Percentiles rank a stretch among this genome's conserved stretches.
These are phyloP conservation scores for Chionographis japonica DNA, from an alignment of 106 monocot species.

Conservation along the genomic window DNA sequence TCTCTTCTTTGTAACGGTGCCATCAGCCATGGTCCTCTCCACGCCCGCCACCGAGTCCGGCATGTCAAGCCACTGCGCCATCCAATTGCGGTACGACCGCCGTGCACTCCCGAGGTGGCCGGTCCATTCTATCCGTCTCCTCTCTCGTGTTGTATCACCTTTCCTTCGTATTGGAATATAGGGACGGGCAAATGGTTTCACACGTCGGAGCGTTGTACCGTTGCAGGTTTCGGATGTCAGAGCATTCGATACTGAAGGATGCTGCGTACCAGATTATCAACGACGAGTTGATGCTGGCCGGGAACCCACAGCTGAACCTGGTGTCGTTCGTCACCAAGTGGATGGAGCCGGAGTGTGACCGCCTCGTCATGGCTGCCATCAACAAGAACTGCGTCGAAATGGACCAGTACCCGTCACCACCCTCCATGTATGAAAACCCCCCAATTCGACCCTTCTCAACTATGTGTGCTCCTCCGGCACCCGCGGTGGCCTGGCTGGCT, in stretches of 20 bases:
- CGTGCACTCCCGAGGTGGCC: conserved; percentile 48
- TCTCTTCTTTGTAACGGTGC: too few relatives aligned
- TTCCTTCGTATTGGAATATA: neutral
- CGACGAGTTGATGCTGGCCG: conserved; percentile 92
- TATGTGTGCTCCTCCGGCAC: too few relatives aligned
- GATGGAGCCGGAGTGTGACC: conserved; percentile 98
- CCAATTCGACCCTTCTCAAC: too few relatives aligned
- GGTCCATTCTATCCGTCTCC: too few relatives aligned
- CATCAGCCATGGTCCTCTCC: conserved; percentile 31
- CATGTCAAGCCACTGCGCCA: conserved; percentile 42
- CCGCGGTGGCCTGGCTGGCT: too few relatives aligned
- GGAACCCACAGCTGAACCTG: conserved; percentile 84
- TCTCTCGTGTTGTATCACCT: neutral
- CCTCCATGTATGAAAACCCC: conserved; percentile 46
- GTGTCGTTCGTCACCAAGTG: conserved; percentile 93
- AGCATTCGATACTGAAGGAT: conserved; percentile 77
- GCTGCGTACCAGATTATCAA: conserved; percentile 89
- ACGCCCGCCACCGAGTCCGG: conserved; percentile 23
- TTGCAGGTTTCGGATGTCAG: conserved; percentile 25
- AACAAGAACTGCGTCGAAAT: conserved; percentile 97
- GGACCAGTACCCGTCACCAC: conserved; percentile 90
- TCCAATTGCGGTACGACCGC: conserved; percentile 54
- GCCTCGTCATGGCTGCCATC: conserved; percentile 68
- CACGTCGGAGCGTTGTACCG: too few relatives aligned
- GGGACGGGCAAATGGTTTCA: conserved; percentile 13